Percentiles rank a stretch among this genome's conserved stretches.
Conservation (phyloP, 495 filamentous ascomycete species). For the Hypoxylon lenormandii region DNA sequence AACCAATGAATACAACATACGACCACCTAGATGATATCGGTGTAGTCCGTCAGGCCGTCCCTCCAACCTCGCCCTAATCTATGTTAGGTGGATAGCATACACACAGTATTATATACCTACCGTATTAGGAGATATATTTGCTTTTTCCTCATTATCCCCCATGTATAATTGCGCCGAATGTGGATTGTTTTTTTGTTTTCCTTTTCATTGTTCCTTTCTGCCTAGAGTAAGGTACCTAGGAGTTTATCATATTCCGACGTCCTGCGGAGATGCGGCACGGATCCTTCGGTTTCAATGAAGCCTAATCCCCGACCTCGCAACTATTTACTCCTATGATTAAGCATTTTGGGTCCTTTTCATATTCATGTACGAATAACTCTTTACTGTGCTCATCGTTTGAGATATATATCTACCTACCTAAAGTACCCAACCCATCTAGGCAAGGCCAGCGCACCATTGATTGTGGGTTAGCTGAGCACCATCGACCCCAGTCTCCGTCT, state of each 20-base stretch:
- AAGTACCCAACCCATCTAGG: constrained; percentile 1
- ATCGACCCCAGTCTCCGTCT: constrained; percentile 20
- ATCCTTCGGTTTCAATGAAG: constrained; percentile 22
- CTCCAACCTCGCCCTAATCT: constrained; percentile 20
- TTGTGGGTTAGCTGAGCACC: constrained; percentile 31
- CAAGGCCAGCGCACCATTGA: constrained; percentile 13
- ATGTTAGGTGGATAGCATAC: constrained; percentile 32
- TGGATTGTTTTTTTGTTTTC: constrained; percentile 2
- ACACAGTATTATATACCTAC: constrained; percentile 28
- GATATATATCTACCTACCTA: not conserved
- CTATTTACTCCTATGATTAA: not conserved
- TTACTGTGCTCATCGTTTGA: not conserved
- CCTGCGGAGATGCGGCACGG: constrained; percentile 3
- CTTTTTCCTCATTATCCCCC: constrained; percentile 23
- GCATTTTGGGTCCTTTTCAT: not conserved
- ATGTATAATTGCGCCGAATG: not conserved
- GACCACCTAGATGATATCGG: constrained; percentile 19
- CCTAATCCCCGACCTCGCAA: constrained; percentile 2
- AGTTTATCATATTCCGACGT: constrained; percentile 1
- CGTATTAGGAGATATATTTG: constrained; percentile 18
- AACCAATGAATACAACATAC: constrained; percentile 8
- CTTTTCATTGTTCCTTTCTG: constrained; percentile 7
- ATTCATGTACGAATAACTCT: no score
- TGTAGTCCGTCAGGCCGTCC: constrained; percentile 21
- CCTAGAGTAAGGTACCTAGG: no score